Conservation (phyloP, 2,329 filamentous ascomycete genomes). For the Epicoccum nigrum region DNA sequence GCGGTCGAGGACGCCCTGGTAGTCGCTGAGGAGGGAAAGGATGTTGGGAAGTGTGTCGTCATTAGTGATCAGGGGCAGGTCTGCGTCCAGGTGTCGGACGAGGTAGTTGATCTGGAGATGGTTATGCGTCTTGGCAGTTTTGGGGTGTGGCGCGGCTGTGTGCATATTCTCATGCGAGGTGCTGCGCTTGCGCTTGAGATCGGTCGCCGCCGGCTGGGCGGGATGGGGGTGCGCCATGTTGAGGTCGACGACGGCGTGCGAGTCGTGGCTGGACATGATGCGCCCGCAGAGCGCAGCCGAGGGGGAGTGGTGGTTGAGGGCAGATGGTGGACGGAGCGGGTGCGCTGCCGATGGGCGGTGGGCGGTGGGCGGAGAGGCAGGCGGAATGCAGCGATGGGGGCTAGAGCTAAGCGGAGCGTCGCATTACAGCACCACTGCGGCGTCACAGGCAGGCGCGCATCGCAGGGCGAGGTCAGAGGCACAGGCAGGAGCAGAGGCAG, state of each 20-base stretch:
- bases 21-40: slow-evolving; percentile 74
- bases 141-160: slow-evolving; percentile 51
- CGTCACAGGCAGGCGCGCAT: slow-evolving; percentile 11
- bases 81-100: slow-evolving; percentile 65
- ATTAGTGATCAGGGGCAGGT: slow-evolving; percentile 66
- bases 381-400: slow-evolving; percentile 25
- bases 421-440: slow-evolving; percentile 17
- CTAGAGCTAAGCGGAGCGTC: slow-evolving; percentile 12
- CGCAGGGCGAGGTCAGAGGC: slow-evolving; percentile 12
- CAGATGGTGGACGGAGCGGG: slow-evolving; percentile 9
- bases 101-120: slow-evolving; percentile 73
- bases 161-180: slow-evolving; percentile 46
- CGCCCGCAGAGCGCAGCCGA: slow-evolving; percentile 24
- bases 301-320: slow-evolving; percentile 4
- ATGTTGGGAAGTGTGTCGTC: slow-evolving; percentile 77
- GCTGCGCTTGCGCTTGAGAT: slow-evolving; percentile 57
- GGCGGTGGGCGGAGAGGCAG: slow-evolving; percentile 13
- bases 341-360: slow-evolving; percentile 8
- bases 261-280: slow-evolving; percentile 32
- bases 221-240: slow-evolving; percentile 35
- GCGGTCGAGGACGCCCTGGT: slow-evolving; percentile 82
- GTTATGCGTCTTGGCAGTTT: slow-evolving; percentile 62
- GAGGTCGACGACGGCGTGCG: slow-evolving; percentile 26
- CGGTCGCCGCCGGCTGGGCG: slow-evolving; percentile 26
- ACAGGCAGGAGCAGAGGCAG: too few relatives aligned